A percentile compares a stretch with the other conserved stretches of the same genome.
Evolutionary conservation across 2,329 filamentous ascomycete genomes (phyloP).

Genomic region (Aurifilum marmelostoma): DNA sequence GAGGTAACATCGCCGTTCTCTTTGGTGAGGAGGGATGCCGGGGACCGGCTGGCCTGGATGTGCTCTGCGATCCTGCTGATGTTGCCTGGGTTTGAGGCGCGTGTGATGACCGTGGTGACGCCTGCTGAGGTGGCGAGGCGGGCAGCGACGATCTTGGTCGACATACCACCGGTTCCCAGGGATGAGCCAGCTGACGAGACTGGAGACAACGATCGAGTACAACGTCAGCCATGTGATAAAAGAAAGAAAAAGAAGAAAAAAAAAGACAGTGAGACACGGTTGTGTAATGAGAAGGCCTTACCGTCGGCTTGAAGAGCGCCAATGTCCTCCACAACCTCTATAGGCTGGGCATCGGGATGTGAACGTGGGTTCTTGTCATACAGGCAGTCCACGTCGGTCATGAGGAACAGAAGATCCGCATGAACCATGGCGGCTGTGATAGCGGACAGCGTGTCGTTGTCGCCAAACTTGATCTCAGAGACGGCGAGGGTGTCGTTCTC

Average conservation of each 20-base stretch:
- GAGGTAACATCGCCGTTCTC: constrained; percentile 33
- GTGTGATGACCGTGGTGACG: constrained; percentile 93
- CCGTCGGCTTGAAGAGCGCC: constrained; percentile 78
- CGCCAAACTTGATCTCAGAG: constrained; percentile 98
- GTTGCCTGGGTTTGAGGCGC: constrained; percentile 91
- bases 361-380: constrained; percentile 94
- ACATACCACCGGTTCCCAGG: constrained; percentile 94
- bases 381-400: constrained; percentile 98
- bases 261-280: background rate
- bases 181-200: constrained; percentile 88
- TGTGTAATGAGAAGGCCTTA: constrained; percentile 38
- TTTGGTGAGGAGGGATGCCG: constrained; percentile 36
- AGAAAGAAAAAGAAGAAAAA: too few species aligned
- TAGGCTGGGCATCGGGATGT: constrained; percentile 82
- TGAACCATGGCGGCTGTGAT: constrained; percentile 98
- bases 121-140: constrained; percentile 90
- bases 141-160: constrained; percentile 94
- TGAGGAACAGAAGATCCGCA: constrained; percentile 93
- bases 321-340: constrained; percentile 92
- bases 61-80: constrained; percentile 85
- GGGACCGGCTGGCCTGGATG: constrained; percentile 64
- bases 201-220: constrained; percentile 36
- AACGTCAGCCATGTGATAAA: background rate
- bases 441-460: constrained; percentile 96
- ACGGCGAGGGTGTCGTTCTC: constrained; percentile 98